These are phyloP conservation scores for Vicia faba DNA, from an alignment of 306 rosid genomes.

Conservation along the genomic window DNA sequence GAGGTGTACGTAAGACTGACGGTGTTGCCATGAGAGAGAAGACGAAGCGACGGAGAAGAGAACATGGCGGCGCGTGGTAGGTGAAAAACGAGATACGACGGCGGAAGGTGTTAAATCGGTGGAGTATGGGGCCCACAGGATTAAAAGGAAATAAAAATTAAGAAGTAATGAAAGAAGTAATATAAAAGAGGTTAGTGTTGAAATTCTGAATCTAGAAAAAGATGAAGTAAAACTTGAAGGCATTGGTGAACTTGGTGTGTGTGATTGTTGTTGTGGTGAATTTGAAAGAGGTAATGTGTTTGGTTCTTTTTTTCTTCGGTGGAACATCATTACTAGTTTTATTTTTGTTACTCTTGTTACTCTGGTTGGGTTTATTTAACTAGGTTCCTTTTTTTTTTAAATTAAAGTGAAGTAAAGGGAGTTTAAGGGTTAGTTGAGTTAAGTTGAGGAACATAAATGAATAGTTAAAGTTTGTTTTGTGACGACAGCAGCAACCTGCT, in stretches of 20 bases:
- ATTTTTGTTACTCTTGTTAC: not conserved
- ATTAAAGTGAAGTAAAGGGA: not conserved
- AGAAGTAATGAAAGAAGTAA: slow-evolving; percentile 52
- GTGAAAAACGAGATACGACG: slow-evolving; percentile 6
- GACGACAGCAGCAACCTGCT: not conserved
- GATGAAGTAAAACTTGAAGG: slow-evolving; percentile 6
- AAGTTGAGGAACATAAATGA: not conserved
- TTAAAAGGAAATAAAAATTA: slow-evolving; percentile 47
- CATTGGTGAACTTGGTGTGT: slow-evolving; percentile 4
- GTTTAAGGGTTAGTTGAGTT: not conserved
- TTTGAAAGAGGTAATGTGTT: slow-evolving; percentile 5
- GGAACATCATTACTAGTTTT: slow-evolving; percentile 24
- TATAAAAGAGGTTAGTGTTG: slow-evolving; percentile 39
- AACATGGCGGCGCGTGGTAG: slow-evolving; percentile 72
- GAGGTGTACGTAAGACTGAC: slow-evolving; percentile 58
- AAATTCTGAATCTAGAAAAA: slow-evolving; percentile 22
- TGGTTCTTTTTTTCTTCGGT: slow-evolving; percentile 41
- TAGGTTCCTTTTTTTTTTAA: not conserved
- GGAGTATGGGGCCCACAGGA: slow-evolving; percentile 29
- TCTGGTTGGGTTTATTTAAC: not conserved
- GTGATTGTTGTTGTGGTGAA: not conserved
- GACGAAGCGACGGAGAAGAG: slow-evolving; percentile 78
- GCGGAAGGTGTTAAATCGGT: not conserved
- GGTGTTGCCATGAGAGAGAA: slow-evolving; percentile 61
- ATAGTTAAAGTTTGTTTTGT: not conserved